Evolutionary conservation across 2,329 filamentous ascomycete genomes (phyloP), one percentile per base, ranked within the genome.

Genomic region (Pestalotiopsis sp.): DNA sequence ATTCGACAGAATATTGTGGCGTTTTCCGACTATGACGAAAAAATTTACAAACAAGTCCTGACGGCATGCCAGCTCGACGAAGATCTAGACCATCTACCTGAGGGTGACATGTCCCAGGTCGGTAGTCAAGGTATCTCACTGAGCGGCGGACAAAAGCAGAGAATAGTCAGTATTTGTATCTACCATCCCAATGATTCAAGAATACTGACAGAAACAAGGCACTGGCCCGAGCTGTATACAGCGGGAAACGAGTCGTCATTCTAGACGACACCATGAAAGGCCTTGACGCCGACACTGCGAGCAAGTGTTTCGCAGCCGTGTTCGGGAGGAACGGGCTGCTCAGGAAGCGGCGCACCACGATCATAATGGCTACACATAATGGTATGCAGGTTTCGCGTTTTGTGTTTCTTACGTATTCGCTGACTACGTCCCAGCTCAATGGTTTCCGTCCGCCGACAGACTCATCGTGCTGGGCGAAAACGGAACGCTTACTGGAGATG

Each of bases 81-180:
- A n/a, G 77, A 80, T 63, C 74, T 84, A 4, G 75, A 78, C 11
- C 75, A 74, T 6, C 73, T 85, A 9, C 71, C 78, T 0, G 68
- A 77, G 2, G 77, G 79, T 1, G 81, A 85, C 45, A 69, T 73
- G 7, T 84, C 82, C 0, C 72, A 77, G 0, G 76, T 85, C 39
- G 84, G 84, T 1, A 84, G 80, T 63, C 82, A 82, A 52, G 84
- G 84, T 0, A 77, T 84, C 64, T 80, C 78, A 5, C 75, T 86
- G 0, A 84, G 82, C 4, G 84, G 84, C 6, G 84, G 84, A 0
- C 84, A 86, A 69, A 82, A 80, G 70, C 81, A 83, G 65, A 78
- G 82, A 13, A 74, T 84, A 2, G 73, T 66, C 20, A 66, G 64
- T 66, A 9, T 14, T 11, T 14, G 27, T 0, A 23, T 0, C 1